phyloP scores from a whole-genome alignment of 768 basidiomycete genomes.

The Kwoniella bestiolae region DNA sequence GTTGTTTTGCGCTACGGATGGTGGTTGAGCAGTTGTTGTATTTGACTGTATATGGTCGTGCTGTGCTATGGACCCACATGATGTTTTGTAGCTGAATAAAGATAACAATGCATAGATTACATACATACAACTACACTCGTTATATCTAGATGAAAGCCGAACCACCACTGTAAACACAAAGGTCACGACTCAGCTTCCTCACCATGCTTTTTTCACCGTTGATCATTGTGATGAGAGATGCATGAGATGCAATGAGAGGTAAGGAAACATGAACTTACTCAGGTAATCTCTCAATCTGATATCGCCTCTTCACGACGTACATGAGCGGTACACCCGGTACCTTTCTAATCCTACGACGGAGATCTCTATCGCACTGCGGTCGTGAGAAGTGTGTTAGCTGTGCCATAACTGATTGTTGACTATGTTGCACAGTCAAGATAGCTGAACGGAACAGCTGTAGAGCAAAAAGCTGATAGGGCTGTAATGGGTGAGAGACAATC shows the following conservation, averaged over 20 bases:
- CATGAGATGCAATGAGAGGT: too few relatives aligned
- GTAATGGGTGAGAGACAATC: neutral
- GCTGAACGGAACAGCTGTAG: neutral
- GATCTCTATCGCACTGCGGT: slow-evolving; percentile 83
- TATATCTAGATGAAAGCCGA: slow-evolving; percentile 37
- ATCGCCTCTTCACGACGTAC: slow-evolving; percentile 91
- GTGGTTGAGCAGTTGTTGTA: neutral
- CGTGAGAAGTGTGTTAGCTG: too few relatives aligned
- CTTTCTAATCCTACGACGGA: slow-evolving; percentile 88
- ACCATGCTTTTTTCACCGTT: too few relatives aligned
- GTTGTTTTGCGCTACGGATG: neutral
- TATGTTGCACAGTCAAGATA: too few relatives aligned
- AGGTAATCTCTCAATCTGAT: slow-evolving; percentile 92
- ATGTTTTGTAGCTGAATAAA: slow-evolving; percentile 1
- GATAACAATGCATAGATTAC: slow-evolving; percentile 2
- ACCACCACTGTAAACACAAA: too few relatives aligned
- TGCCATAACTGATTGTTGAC: too few relatives aligned
- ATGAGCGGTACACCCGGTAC: slow-evolving; percentile 83
- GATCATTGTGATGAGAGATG: too few relatives aligned
- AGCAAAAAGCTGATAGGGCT: neutral
- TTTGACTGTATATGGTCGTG: too few relatives aligned
- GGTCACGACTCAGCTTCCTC: too few relatives aligned
- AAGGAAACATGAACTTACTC: too few relatives aligned
- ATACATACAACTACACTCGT: neutral
- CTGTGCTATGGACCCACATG: neutral